Evolutionary conservation across 2,329 filamentous ascomycete species (phyloP), one percentile per base, ranked within the genome.

Genomic region (Grosmannia clavigera): DNA sequence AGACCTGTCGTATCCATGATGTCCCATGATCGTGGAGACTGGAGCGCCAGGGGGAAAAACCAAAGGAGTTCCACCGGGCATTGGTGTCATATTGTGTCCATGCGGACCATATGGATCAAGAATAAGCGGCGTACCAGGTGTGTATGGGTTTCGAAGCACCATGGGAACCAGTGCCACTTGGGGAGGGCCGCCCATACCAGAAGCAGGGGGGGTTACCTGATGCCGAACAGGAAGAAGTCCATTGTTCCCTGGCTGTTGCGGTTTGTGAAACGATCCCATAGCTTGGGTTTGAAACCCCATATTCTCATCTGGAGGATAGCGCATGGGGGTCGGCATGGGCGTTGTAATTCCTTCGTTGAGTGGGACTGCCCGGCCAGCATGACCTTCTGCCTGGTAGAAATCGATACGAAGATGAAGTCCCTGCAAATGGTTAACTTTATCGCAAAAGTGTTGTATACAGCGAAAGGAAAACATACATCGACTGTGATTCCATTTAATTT

Each of bases 401-500:
- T 53, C 59, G 16, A 65, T 58, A 2, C 62, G 59, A 40, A 65
- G 53, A 53, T 64, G 61, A 11, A 64, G 55, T 6, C 62, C 64
- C 65, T 66, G 53, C 55, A 25, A 12, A 53, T 10, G 2, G 54
- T 55, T 16, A 59, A 54, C 22, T 3, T 57, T 10, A 22, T 12
- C 16, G 14, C 2, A 19, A 7, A 29, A 25, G 2, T 10, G 2
- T 40, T 33, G 3, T 14, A 7, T 10, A 31, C 27, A 11, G 14
- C 22, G 19, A n/a, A 29, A 4, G 4, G 29, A n/a, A 9, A 40
- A 64, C 73, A 68, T 65, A 76, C 74, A 56, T 73, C 67, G 48
- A 73, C 60, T 3, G 71, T 68, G 19, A 68, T 58, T 12, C 74
- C 72, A 54, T 76, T 74, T 53, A 75, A 73, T 60, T 70, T 71